Conservation (phyloP, 495 filamentous ascomycete genomes). For the Daldinia grandis region DNA sequence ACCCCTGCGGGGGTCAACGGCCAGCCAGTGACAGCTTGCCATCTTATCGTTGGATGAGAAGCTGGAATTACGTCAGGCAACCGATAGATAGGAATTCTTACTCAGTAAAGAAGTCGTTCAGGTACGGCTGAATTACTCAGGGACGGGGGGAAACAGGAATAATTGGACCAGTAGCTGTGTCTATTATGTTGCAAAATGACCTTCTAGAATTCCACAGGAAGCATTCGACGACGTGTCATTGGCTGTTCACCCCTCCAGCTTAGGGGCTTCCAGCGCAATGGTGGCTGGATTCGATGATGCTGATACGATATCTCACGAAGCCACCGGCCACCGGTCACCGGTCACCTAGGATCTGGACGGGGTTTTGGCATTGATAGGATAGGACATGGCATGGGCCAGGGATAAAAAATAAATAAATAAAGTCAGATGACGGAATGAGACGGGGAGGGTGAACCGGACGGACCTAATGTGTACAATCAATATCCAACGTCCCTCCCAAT, state of each 20-base stretch:
- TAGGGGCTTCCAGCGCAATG: conserved; percentile 5
- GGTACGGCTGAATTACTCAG: conserved; percentile 37
- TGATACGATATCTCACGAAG: conserved; percentile 29
- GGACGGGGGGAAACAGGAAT: conserved; percentile 12
- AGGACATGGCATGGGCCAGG: conserved; percentile 20
- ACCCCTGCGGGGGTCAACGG: conserved; percentile 18
- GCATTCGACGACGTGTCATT: conserved; percentile 14
- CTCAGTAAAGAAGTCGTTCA: conserved; percentile 4
- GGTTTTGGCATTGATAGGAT: conserved; percentile 24
- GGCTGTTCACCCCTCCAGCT: conserved; percentile 1
- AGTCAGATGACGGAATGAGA: conserved; percentile 2
- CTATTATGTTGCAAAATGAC: not conserved
- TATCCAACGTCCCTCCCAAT: conserved; percentile 15
- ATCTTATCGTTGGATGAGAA: conserved; percentile 45
- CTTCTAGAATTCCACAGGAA: conserved; percentile 33
- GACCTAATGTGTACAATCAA: not conserved
- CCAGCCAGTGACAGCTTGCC: conserved; percentile 31
- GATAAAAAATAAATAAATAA: conserved; percentile 23
- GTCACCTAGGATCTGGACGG: conserved; percentile 9
- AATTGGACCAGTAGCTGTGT: conserved; percentile 7
- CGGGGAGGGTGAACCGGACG: not conserved
- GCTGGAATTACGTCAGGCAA: conserved; percentile 47
- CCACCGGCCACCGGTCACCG: conserved; percentile 12
- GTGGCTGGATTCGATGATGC: conserved; percentile 26
- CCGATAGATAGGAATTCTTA: conserved; percentile 29